Percentiles rank a stretch among this genome's conserved stretches.
These are phyloP conservation scores for Neurospora sp. DNA, from an alignment of 495 filamentous ascomycete species.

Conservation along the genomic window DNA sequence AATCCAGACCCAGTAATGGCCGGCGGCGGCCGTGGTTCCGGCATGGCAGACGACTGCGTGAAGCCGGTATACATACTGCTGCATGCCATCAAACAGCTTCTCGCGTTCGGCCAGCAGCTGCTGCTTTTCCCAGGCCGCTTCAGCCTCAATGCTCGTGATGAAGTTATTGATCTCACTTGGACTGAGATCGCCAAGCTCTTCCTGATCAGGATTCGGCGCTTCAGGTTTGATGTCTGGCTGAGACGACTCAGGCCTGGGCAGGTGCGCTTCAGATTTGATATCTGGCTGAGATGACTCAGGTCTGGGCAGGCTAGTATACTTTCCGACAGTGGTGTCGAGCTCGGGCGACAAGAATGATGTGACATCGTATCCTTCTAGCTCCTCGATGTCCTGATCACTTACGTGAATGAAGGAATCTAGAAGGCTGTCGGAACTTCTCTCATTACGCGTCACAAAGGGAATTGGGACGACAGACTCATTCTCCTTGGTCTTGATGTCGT, in stretches of 20 bases:
- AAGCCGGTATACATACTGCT: slow-evolving; percentile 63
- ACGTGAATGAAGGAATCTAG: neutral
- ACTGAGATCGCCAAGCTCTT: neutral
- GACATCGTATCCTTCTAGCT: neutral
- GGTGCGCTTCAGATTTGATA: neutral
- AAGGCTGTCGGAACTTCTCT: neutral
- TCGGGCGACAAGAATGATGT: neutral
- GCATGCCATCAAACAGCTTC: slow-evolving; percentile 51
- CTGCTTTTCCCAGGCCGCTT: slow-evolving; percentile 5
- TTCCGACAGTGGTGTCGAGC: neutral
- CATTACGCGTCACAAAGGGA: neutral
- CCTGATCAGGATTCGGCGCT: neutral
- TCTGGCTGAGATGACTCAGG: neutral
- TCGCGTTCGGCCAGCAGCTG: slow-evolving; percentile 28
- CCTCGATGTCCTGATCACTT: neutral
- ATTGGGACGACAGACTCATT: neutral
- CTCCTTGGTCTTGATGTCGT: slow-evolving; percentile 6
- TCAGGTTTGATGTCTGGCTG: neutral
- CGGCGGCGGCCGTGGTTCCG: slow-evolving; percentile 47
- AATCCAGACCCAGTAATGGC: slow-evolving; percentile 98
- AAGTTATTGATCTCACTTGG: neutral
- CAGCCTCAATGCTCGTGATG: neutral
- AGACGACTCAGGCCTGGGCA: neutral
- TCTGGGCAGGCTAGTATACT: neutral
- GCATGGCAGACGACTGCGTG: slow-evolving; percentile 89